These are phyloP conservation scores for Chaetoceros tenuissimus DNA, from an alignment of 108 stramenopile genomes.

Conservation along the genomic window DNA sequence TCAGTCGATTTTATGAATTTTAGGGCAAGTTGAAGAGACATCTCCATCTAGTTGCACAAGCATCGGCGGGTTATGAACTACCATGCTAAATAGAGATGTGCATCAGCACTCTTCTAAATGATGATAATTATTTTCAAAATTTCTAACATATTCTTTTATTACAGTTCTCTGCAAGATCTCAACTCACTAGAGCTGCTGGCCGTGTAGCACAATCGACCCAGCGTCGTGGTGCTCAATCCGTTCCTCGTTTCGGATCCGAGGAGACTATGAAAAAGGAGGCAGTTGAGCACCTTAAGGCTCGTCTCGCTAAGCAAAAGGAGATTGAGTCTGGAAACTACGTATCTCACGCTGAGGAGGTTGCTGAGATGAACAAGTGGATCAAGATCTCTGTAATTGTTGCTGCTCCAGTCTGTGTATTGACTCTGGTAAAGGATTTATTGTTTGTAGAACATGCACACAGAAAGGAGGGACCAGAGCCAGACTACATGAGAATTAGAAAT, in stretches of 20 bases:
- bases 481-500: constrained; percentile 86
- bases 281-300: constrained; percentile 67
- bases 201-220: constrained; percentile 9
- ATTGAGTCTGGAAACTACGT: constrained; percentile 42
- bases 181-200: constrained; percentile 6
- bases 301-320: constrained; percentile 73
- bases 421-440: constrained; percentile 50
- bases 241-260: constrained; percentile 56
- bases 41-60: too few species aligned
- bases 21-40: too few species aligned
- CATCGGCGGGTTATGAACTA: too few species aligned
- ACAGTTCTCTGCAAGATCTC: neutral
- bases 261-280: constrained; percentile 70
- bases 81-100: too few species aligned
- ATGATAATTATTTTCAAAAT: too few species aligned
- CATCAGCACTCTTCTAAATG: too few species aligned
- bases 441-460: constrained; percentile 60
- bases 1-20: too few species aligned
- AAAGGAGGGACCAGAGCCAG: constrained; percentile 52
- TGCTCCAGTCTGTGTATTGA: constrained; percentile 46
- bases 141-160: too few species aligned
- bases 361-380: constrained; percentile 81
- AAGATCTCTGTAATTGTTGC: constrained; percentile 71
- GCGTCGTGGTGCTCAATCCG: constrained; percentile 57
- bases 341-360: constrained; percentile 56